Percentiles rank a stretch among this genome's conserved stretches.
These are phyloP conservation scores for Talaromyces funiculosus DNA, from an alignment of 2,329 filamentous ascomycete species.

Conservation along the genomic window DNA sequence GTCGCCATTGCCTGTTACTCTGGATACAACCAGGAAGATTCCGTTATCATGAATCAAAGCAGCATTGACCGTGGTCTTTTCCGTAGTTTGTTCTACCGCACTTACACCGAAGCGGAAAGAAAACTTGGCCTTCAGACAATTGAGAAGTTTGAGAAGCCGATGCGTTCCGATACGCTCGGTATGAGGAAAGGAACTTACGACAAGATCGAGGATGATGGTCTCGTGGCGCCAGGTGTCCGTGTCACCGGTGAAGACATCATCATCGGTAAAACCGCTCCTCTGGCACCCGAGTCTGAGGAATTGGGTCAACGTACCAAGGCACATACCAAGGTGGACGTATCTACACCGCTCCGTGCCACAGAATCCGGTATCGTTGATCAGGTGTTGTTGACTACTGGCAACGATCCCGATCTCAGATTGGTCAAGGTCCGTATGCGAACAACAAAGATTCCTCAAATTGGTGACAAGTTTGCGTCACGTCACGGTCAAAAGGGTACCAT, in stretches of 20 bases:
- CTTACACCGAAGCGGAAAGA: constrained; percentile 96
- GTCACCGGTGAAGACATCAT: constrained; percentile 98
- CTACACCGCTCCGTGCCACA: constrained; percentile 87
- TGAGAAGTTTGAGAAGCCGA: constrained; percentile 93
- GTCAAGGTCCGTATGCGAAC: constrained; percentile 97
- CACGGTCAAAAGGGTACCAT: constrained; percentile 99
- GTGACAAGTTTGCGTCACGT: constrained; percentile 97
- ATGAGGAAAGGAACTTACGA: constrained; percentile 95
- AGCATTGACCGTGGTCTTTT: constrained; percentile 97
- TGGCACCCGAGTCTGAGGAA: constrained; percentile 87
- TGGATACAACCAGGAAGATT: constrained; percentile 99
- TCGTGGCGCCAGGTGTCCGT: constrained; percentile 86
- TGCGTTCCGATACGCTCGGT: constrained; percentile 76
- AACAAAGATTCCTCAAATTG: constrained; percentile 97
- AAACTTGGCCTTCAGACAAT: constrained; percentile 88
- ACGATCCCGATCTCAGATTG: constrained; percentile 78
- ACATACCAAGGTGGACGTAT: constrained; percentile 92
- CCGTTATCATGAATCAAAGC: constrained; percentile 99
- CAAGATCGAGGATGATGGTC: constrained; percentile 94
- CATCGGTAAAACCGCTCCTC: constrained; percentile 95
- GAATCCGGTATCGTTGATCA: constrained; percentile 96
- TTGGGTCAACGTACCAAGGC: constrained; percentile 83
- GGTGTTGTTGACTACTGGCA: constrained; percentile 89
- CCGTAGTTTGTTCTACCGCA: constrained; percentile 94
- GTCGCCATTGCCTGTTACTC: constrained; percentile 97